Evolutionary conservation across 2,329 filamentous ascomycete genomes (phyloP), one percentile per base, ranked within the genome.

Genomic region (Pseudocercospora musae): DNA sequence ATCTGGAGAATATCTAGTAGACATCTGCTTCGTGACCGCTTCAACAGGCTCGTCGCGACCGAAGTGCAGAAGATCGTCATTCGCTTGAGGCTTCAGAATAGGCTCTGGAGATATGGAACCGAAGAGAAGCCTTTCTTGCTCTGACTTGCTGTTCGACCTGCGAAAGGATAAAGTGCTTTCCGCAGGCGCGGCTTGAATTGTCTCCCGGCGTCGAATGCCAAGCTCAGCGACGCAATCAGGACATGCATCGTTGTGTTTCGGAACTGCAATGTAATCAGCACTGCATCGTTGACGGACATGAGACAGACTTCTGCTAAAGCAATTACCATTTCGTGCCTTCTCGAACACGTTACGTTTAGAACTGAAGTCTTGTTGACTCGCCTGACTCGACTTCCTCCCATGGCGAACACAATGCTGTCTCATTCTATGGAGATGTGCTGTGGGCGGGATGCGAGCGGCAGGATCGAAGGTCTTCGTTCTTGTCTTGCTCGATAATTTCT

Each of bases 191-290:
- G 18, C 23, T n/a, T 27, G 31, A 52, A 15, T 58, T 31, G 52
- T 62, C 46, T 73, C 71, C 27, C 64, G 60, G 33, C 67, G 63
- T 57, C 67, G 65, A 40, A 73, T 72, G 3, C 62, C 58, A 29
- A 71, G 65, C 63, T 74, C 74, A 8, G 69, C 66, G 18, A 72
- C 61, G 58, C 71, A 75, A 53, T 75, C 73, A 13, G 74, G 72
- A 58, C 73, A 74, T 27, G 68, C 68, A 65, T 72, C 64, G 62
- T 49, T 62, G 29, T 63, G 37, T 58, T 33, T 58, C 31, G 66
- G 62, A 18, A 25, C 52, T 54, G 29, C 31, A 18, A 10, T 3
- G 11, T 20, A 8, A 54, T 54, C 10, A 54, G 52, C 29, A 20
- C 5, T 3, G 27, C 8, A 10, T 54, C 29, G 7, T 10, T 20